phyloP scores from a whole-genome alignment of 495 filamentous ascomycete genomes.

The Neurospora sp. region DNA sequence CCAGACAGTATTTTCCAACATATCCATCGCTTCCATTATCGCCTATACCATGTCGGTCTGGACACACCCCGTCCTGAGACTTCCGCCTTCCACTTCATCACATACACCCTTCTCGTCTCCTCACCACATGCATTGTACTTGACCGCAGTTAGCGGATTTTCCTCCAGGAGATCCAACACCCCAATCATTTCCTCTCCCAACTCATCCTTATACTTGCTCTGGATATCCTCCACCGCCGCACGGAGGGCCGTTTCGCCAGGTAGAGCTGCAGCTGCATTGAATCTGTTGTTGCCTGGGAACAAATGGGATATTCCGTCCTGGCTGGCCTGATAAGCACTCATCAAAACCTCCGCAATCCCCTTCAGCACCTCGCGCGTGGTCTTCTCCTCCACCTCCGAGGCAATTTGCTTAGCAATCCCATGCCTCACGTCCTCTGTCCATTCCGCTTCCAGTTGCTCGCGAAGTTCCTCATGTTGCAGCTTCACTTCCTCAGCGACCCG shows the following conservation, averaged over 20 bases:
- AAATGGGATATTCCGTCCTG: neutral
- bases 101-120: neutral
- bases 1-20: neutral
- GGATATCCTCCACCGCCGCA: neutral
- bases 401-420: neutral
- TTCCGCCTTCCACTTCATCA: neutral
- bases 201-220: neutral
- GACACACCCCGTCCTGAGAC: neutral
- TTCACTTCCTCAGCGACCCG: neutral
- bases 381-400: neutral
- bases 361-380: neutral
- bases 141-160: neutral
- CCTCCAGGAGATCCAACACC: neutral
- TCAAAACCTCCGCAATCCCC: constrained; percentile 2
- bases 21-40: neutral
- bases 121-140: neutral
- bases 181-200: neutral
- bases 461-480: neutral
- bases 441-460: neutral
- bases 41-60: neutral
- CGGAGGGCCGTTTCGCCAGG: neutral
- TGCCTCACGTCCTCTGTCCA: neutral
- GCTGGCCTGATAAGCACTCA: neutral
- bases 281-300: neutral
- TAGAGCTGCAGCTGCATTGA: neutral